Evolutionary conservation across 2,329 filamentous ascomycete genomes (phyloP).

Genomic region (Sporothrix variecibatus): DNA sequence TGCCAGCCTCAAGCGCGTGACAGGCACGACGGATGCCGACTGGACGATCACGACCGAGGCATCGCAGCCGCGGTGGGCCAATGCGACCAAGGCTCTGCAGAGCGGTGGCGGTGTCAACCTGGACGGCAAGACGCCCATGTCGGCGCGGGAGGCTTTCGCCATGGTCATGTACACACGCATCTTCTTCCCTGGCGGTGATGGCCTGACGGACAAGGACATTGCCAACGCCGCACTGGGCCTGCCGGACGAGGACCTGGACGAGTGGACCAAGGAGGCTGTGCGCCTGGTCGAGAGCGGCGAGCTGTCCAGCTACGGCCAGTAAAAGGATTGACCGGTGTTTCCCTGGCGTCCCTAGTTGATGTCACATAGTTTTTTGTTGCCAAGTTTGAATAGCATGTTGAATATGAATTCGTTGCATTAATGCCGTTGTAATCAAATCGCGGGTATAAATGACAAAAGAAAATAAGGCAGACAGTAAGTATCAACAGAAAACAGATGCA

Average conservation of each 20-base stretch:
- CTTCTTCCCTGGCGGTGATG: constrained; percentile 53
- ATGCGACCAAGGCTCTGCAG: constrained; percentile 47
- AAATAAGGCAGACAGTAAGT: background rate
- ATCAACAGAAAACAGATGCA: background rate
- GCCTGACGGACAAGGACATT: constrained; percentile 50
- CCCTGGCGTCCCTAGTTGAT: background rate
- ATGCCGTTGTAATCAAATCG: background rate
- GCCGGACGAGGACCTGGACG: constrained; percentile 33
- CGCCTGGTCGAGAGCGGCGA: constrained; percentile 18
- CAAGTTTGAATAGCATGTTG: background rate
- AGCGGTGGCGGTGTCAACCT: constrained; percentile 19
- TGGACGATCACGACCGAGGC: constrained; percentile 59
- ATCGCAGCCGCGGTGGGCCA: constrained; percentile 49
- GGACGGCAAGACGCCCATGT: constrained; percentile 42
- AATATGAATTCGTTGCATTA: background rate
- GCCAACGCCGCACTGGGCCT: constrained; percentile 49
- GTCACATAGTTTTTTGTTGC: background rate
- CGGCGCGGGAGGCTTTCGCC: constrained; percentile 44
- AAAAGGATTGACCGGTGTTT: background rate
- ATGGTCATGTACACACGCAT: constrained; percentile 57
- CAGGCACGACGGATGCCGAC: constrained; percentile 57
- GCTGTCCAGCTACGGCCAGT: constrained; percentile 23
- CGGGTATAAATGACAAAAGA: background rate
- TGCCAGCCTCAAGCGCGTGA: constrained; percentile 59
- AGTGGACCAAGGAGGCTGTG: constrained; percentile 29